Base-by-base conservation (phyloP, 345 rosid species). In the Acer negundo region DNA sequence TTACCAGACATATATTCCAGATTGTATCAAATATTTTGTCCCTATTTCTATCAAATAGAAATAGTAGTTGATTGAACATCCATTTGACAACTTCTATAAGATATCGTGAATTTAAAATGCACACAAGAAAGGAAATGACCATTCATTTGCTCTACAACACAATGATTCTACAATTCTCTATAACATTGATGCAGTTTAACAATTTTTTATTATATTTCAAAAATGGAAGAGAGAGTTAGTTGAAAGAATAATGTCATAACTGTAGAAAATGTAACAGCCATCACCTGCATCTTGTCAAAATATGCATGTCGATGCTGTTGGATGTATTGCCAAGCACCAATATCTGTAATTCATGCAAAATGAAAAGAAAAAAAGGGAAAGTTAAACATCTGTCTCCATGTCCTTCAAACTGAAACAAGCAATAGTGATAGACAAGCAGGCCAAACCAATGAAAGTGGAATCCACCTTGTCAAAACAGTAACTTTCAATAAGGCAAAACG, bases 231-330 rank as follows among this genome's bases (percentile, higher is more conserved):
- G 22, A 17, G 49, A 72, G 20, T 12, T 15, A 61, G 40, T 12
- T 35, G 26, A 16, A 46, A n/a, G 16, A 28, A 7, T 19, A 70
- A 49, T 38, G 76, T 7, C 61, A 6, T 24, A 26, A 58, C 67
- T 69, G 42, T 35, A 61, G 35, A 49, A 74, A 74, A 66, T 26
- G 67, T n/a, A 67, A 67, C 23, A 65, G 64, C 59, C 23, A 75
- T 76, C 70, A 95, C 98, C 97, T 95, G 97, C 98, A 95, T 93
- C 87, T 85, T 88, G 87, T 93, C 97, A 81, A 95, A 95, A 83
- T 90, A 91, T 1, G 99, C 98, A 86, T 91, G 97, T 55, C 97
- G 87, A 70, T 93, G 92, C 72, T 90, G 85, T 77, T 92, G 90
- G 81, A 95, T 83, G 74, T 87, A 85, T 82, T 92, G 86, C 98